Base-by-base conservation (phyloP, 768 basidiomycete genomes). In the Suillus subaureus region DNA sequence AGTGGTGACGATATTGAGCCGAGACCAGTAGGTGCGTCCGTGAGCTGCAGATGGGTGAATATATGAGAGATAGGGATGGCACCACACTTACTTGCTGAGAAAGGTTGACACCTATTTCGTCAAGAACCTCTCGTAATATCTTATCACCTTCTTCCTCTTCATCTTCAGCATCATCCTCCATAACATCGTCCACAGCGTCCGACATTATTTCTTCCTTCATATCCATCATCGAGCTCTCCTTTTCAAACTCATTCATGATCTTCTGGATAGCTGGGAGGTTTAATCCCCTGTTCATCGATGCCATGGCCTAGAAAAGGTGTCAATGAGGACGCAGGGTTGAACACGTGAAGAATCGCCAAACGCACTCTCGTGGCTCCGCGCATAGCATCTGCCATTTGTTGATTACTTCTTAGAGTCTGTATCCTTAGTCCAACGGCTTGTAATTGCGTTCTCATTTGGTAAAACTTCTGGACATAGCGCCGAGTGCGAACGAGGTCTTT, bases 141-240 rank as follows among this genome's bases (percentile, higher is more conserved):
- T 93, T 92, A 74, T 99, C 96, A 16, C 96, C 89, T 73, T 98
- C 97, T 68, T 91, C 92, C 70, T 98, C 97, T 78, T 99, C 97
- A 61, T 97, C 97, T 72, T 96, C 96, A 37, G 79, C 79, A 16
- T 95, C 96, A 39, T 92, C 90, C 68, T 96, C 94, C 91, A 98
- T 97, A 58, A 92, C 96, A 71, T 98, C 97, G 78, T 99, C 97
- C 18, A 99, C 92, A 16, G 95, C 92, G 67, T 99, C 97, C 26
- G 93, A 94, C 97, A 98, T 99, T 93, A 99, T 98, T 77, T 97
- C 97, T 79, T 98, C 97, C 77, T 98, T 99, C 97, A 99, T 99
- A 79, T 99, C 97, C 97, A 99, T 99, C 79, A 90, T 94, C 6
- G 94, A 89, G 70, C 92, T 97, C 79, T 99, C 97, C 73, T 89